Evolutionary conservation across 164 flowering plant genomes (phyloP), one percentile per base, ranked within the genome.

Genomic region (Macadamia integrifolia): DNA sequence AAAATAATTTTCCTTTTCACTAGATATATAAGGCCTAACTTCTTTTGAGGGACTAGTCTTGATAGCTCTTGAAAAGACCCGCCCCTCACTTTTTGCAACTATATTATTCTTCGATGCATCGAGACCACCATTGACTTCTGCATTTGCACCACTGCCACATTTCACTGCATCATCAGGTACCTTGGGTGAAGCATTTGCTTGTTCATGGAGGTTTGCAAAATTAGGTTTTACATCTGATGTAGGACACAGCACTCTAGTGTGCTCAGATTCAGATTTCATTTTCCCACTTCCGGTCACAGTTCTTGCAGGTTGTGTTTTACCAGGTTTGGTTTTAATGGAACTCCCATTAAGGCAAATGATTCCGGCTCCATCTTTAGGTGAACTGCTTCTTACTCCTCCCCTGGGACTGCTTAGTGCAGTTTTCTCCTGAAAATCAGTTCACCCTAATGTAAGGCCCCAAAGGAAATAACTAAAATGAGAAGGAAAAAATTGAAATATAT

Each of bases 271-370:
- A 28, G 35, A 50, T 59, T 76, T 77, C 61, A 64, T 17, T 11
- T 71, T 66, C 43, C 65, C 31, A 23, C 8, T 63, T 60, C 69
- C 68, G 6, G 29, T 65, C 29, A 53, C 40, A 60, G 75, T 52
- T 78, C 76, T 77, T 43, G 69, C 63, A 58, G 76, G 46, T 64
- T 72, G 86, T 69, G 64, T 57, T 68, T 80, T 81, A 58, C 68
- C 71, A 7, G 66, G 40, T 58, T 79, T 85, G 65, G 72, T 46
- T 67, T 72, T 84, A 67, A 62, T 65, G 66, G 70, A 50, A 30
- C 70, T 61, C 67, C 75, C 82, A 66, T 44, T 74, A 48, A 79
- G 65, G 52, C 63, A 77, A 69, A 69, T 48, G 68, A 56, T 58
- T 52, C 67, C 74, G 46, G 72, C 18, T 29, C 66, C 66, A 68